Evolutionary conservation across 345 rosid species (phyloP).

Genomic region (Euphorbia tirucalli): DNA sequence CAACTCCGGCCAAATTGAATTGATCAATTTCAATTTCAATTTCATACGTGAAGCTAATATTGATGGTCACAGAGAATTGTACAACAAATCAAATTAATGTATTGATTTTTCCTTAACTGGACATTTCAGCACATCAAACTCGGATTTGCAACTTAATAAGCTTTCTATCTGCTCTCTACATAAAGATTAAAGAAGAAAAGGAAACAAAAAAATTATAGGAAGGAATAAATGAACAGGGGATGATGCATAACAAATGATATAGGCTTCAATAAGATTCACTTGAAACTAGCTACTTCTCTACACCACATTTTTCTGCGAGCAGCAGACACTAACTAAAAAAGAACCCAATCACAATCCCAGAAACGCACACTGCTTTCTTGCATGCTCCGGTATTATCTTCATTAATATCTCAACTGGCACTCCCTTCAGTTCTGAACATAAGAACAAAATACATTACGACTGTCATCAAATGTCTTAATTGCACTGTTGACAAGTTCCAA

Average conservation of each 20-base stretch:
- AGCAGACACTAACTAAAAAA: constrained; percentile 29
- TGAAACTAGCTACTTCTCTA: constrained; percentile 25
- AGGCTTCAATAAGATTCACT: constrained; percentile 11
- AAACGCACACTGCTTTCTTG: constrained; percentile 77
- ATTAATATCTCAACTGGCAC: constrained; percentile 60
- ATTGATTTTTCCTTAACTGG: not conserved
- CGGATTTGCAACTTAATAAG: constrained; percentile 1
- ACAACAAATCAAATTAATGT: not conserved
- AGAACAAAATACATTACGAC: not conserved
- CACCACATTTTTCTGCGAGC: constrained; percentile 30
- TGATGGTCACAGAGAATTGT: not conserved
- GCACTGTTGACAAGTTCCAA: constrained; percentile 1
- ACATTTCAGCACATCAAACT: not conserved
- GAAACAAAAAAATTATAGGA: not conserved
- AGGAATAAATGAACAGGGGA: constrained; percentile 15
- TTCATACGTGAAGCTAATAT: no score
- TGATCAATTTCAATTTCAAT: no score
- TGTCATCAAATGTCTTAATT: constrained; percentile 2
- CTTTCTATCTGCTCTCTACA: constrained; percentile 13
- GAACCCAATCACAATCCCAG: constrained; percentile 60
- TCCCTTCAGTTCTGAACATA: constrained; percentile 71
- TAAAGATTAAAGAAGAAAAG: not conserved
- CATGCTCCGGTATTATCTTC: constrained; percentile 81
- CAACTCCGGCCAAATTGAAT: no score
- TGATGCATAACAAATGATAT: not conserved